A percentile compares a stretch with the other conserved stretches of the same genome.
Evolutionary conservation across 2,329 filamentous ascomycete species (phyloP).

Genomic region (Endoconidiophora polonica): DNA sequence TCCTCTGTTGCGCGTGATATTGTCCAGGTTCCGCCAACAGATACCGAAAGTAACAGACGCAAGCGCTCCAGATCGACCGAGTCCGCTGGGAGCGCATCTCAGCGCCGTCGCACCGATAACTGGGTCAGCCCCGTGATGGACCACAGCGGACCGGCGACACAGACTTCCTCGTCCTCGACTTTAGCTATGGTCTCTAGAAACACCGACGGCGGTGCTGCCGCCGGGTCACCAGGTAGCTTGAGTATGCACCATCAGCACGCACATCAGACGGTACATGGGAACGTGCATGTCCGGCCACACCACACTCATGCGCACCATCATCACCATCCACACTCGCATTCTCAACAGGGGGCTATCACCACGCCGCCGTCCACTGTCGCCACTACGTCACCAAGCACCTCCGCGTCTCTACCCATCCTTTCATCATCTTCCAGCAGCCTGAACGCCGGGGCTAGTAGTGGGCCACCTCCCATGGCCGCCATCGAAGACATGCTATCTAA

Average conservation of each 20-base stretch:
- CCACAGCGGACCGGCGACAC: not conserved
- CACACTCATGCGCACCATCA: not conserved
- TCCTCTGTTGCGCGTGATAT: not conserved
- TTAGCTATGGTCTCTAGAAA: not conserved
- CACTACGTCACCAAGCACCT: conserved; percentile 5
- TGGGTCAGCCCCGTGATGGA: conserved; percentile 1
- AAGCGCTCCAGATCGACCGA: conserved; percentile 8
- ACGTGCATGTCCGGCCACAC: not conserved
- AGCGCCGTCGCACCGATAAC: conserved; percentile 7
- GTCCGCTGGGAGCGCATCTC: not conserved
- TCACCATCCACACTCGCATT: not conserved
- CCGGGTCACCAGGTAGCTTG: not conserved
- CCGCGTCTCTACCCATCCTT: not conserved
- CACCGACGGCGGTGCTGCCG: not conserved
- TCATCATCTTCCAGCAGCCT: not conserved
- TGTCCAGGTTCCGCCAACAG: not conserved
- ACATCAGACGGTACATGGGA: not conserved
- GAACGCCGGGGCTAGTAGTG: not conserved
- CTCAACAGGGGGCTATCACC: not conserved
- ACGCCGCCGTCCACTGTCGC: conserved; percentile 7
- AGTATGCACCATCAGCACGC: too few species aligned
- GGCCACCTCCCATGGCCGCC: not conserved
- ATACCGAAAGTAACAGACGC: not conserved
- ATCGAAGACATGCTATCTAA: conserved; percentile 20
- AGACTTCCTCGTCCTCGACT: not conserved